Evolutionary conservation across 768 basidiomycete species (phyloP).

Genomic region (Tulasnella sp.): DNA sequence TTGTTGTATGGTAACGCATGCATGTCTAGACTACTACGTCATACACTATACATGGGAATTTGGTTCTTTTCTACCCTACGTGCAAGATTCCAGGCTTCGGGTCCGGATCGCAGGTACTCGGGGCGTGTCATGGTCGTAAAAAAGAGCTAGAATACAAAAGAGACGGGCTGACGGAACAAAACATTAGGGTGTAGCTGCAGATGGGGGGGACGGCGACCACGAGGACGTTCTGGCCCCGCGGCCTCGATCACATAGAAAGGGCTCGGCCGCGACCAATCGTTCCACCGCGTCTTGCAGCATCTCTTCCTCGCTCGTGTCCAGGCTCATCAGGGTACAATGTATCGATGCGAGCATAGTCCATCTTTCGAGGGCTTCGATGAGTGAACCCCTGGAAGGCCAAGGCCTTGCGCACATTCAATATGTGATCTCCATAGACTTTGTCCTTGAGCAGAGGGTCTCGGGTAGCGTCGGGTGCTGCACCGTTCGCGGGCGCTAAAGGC

Average conservation of each 20-base stretch:
- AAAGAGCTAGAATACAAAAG: conserved; percentile 8
- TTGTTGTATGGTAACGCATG: neutral
- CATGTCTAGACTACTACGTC: neutral
- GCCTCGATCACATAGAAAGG: conserved; percentile 63
- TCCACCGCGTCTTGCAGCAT: conserved; percentile 56
- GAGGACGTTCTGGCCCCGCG: conserved; percentile 1
- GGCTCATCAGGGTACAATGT: conserved; percentile 49
- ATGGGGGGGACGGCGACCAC: neutral
- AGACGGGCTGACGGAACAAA: conserved; percentile 1
- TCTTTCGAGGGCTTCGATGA: conserved; percentile 78
- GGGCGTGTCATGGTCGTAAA: conserved; percentile 8
- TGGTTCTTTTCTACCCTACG: neutral
- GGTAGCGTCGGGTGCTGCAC: conserved; percentile 75
- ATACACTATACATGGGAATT: neutral
- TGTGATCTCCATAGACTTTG: conserved; percentile 77
- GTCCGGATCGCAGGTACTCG: neutral
- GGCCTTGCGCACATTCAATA: conserved; percentile 86
- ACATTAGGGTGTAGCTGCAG: neutral
- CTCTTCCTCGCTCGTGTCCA: conserved; percentile 47
- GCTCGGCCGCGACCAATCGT: conserved; percentile 70
- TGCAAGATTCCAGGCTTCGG: neutral
- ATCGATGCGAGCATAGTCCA: conserved; percentile 72
- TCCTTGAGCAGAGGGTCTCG: conserved; percentile 85
- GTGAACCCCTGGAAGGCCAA: conserved; percentile 89
- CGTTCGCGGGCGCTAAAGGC: conserved; percentile 87